A percentile compares a stretch with the other conserved stretches of the same genome.
These are phyloP conservation scores for Beauveria sp. DNA, from an alignment of 2,329 filamentous ascomycete genomes.

Conservation along the genomic window DNA sequence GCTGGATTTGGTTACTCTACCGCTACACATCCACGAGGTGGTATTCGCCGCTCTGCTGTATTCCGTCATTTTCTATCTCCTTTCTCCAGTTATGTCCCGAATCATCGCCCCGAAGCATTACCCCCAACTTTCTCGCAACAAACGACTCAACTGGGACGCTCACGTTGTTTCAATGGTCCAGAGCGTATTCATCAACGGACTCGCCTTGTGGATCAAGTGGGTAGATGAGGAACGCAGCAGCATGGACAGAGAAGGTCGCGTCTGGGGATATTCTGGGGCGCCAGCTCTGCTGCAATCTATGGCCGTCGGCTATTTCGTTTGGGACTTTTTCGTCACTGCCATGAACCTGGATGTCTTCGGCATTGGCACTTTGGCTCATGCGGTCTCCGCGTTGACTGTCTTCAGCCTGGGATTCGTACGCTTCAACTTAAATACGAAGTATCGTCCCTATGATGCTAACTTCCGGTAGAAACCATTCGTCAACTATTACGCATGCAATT, in stretches of 20 bases:
- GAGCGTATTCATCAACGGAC: slow-evolving; percentile 59
- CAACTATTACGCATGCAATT: slow-evolving; percentile 73
- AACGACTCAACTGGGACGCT: slow-evolving; percentile 71
- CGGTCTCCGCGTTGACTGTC: slow-evolving; percentile 63
- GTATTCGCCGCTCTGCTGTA: slow-evolving; percentile 60
- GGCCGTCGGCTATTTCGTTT: slow-evolving; percentile 75
- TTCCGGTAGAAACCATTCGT: slow-evolving; percentile 63
- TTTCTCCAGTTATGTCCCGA: slow-evolving; percentile 61
- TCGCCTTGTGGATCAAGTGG: slow-evolving; percentile 69
- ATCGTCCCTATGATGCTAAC: slow-evolving; percentile 1
- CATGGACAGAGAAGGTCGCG: slow-evolving; percentile 59
- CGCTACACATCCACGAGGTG: slow-evolving; percentile 72
- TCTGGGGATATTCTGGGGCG: slow-evolving; percentile 72
- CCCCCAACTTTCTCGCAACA: slow-evolving; percentile 53
- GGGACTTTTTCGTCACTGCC: slow-evolving; percentile 67
- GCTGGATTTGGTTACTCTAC: slow-evolving; percentile 56
- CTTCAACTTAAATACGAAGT: slow-evolving; percentile 17
- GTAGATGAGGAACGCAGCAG: slow-evolving; percentile 57
- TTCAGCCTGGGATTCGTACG: slow-evolving; percentile 75
- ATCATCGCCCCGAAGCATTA: slow-evolving; percentile 58
- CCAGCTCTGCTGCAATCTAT: slow-evolving; percentile 67
- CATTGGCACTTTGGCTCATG: slow-evolving; percentile 69
- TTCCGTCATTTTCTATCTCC: slow-evolving; percentile 54
- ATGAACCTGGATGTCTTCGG: slow-evolving; percentile 66
- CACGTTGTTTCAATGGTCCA: slow-evolving; percentile 81